A percentile compares a stretch with the other conserved stretches of the same genome.
Conservation (phyloP, 2,329 filamentous ascomycete genomes). For the Emericellopsis atlantica region DNA sequence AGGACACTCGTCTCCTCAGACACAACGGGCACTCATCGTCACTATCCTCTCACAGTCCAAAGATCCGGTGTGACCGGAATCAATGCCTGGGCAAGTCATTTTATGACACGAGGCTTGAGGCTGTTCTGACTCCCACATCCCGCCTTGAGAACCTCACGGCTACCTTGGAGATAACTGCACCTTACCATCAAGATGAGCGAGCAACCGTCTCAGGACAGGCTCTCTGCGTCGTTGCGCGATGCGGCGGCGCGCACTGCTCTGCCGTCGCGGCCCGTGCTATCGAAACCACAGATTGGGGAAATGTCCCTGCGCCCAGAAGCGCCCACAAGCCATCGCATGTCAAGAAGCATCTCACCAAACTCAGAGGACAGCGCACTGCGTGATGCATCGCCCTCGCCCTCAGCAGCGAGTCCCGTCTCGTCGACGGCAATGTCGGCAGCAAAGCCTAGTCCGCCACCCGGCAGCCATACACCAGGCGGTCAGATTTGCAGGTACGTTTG, state of each 20-base stretch:
- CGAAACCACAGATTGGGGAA: slow-evolving; percentile 9
- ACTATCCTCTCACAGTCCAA: too few relatives aligned
- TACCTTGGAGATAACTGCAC: too few relatives aligned
- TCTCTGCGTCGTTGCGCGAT: slow-evolving; percentile 15
- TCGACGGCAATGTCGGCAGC: slow-evolving; percentile 5
- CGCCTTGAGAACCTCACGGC: not conserved
- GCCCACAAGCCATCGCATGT: slow-evolving; percentile 3
- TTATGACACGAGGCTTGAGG: not conserved
- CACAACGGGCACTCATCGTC: too few relatives aligned
- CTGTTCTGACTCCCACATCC: not conserved
- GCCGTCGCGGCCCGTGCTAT: slow-evolving; percentile 22
- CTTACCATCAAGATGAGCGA: slow-evolving; percentile 16
- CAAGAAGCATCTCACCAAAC: slow-evolving; percentile 13
- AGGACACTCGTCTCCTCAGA: too few relatives aligned
- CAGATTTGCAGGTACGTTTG: slow-evolving; percentile 58
- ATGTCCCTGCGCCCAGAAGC: slow-evolving; percentile 1
- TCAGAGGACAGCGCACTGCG: slow-evolving; percentile 12
- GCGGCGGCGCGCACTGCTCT: slow-evolving; percentile 20
- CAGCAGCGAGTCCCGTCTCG: slow-evolving; percentile 15
- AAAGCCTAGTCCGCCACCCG: slow-evolving; percentile 5
- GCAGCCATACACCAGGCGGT: slow-evolving; percentile 30
- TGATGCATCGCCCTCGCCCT: slow-evolving; percentile 10
- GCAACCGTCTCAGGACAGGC: slow-evolving; percentile 10
- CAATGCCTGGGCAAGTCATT: too few relatives aligned
- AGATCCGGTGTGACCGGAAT: too few relatives aligned